Base-by-base conservation (phyloP, 164 flowering plant genomes). In the Annona cherimola region DNA sequence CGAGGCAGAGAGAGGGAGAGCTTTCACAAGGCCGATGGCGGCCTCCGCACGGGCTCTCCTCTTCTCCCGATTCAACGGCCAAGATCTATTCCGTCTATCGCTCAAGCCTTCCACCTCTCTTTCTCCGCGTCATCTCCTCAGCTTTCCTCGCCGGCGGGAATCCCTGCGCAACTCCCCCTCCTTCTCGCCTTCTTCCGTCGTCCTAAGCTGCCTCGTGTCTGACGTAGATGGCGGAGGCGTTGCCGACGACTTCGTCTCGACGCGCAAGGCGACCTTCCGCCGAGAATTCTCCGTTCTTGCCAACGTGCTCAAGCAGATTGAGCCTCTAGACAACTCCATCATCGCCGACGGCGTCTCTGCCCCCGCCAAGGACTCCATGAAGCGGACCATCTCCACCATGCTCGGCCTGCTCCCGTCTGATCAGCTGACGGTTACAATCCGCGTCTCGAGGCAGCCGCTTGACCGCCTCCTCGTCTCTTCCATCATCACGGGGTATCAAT, bases 351-450 rank as follows among this genome's bases (percentile, higher is more conserved):
- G 93, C 65, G 89, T 90, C 50, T 88, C 98, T 0, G 84, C 80
- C 6, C 71, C 86, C 11, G 92, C 96, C 40, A 90, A 80, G 82
- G 96, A 90, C 70, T 88, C 94, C n/a, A 93, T 93, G 98, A 93
- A 90, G 81, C 85, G 86, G 80, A 90, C 96, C 41, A 88, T 93
- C 60, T 89, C 96, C 3, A 80, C 90, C 7, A 93, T 93, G 94
- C 85, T 93, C 0, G 96, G 98, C 1, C 76, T 90, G 72, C 87
- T 93, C 11, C 98, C 98, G 0, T 93, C 98, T 12, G 96, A 89
- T 74, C 96, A 89, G 61, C 90, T 93, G 77, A 75, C 86, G 2
- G 87, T 90, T 39, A 79, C 85, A 2, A 82, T 93, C 81, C 80
- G 81, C 75, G 86, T 87, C 80, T 85, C 88, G 11, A 80, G 76